Conservation (phyloP, 371 early-diverging fungal species). For the Edhazardia aedis region DNA sequence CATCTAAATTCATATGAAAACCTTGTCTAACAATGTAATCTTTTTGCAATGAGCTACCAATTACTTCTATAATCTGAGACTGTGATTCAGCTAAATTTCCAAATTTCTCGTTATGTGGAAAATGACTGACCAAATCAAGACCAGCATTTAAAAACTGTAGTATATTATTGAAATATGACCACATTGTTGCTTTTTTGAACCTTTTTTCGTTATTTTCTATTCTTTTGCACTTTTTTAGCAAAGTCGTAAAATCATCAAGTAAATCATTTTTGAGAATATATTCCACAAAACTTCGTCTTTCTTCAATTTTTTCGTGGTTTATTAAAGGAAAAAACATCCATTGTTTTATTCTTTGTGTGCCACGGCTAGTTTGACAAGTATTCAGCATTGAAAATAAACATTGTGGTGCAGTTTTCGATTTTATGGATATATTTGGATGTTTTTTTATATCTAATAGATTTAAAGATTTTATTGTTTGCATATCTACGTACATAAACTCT, state of each 20-base stretch:
- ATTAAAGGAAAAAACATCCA: conserved; percentile 25
- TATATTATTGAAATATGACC: background rate
- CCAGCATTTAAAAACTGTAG: background rate
- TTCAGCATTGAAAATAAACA: conserved; percentile 2
- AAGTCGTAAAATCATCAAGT: background rate
- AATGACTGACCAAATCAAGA: background rate
- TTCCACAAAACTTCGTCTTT: conserved; percentile 11
- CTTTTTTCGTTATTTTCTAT: background rate
- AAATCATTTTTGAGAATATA: conserved; percentile 6
- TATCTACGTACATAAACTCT: too few species aligned
- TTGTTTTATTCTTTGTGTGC: conserved; percentile 19
- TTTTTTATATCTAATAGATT: background rate
- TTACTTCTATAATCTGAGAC: background rate
- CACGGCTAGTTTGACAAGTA: conserved; percentile 3
- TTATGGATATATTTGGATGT: background rate
- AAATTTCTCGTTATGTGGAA: too few species aligned
- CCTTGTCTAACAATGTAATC: background rate
- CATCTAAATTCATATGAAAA: conserved; percentile 1
- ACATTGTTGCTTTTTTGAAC: background rate
- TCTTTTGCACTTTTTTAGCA: background rate
- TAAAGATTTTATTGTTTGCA: background rate
- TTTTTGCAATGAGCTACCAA: background rate
- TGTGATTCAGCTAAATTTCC: background rate
- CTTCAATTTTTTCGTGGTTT: conserved; percentile 15
- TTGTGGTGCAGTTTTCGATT: background rate